These are phyloP conservation scores for Stygiomarasmius scandens DNA, from an alignment of 1,284 basidiomycete genomes.

Conservation along the genomic window DNA sequence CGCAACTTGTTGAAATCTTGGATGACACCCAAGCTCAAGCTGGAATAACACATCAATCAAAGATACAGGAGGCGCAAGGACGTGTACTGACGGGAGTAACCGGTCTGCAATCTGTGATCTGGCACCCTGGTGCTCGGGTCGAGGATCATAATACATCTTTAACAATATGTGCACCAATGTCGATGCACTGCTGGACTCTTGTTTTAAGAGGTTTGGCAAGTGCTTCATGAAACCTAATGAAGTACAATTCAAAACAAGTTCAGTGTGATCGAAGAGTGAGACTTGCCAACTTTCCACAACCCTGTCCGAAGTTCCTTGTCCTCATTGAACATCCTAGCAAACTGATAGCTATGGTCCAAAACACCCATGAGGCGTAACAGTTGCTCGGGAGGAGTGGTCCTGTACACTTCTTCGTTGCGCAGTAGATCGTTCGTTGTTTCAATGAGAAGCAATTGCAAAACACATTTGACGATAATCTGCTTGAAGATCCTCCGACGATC, in stretches of 20 bases:
- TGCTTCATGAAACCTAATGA: constrained; percentile 97
- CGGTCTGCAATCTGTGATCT: constrained; percentile 86
- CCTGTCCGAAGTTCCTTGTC: constrained; percentile 97
- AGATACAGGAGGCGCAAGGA: constrained; percentile 6
- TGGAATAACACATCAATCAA: constrained; percentile 31
- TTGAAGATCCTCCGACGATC: constrained; percentile 93
- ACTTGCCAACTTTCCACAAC: constrained; percentile 98
- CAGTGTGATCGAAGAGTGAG: background rate
- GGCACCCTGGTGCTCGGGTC: constrained; percentile 81
- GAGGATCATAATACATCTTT: constrained; percentile 93
- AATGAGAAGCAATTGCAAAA: constrained; percentile 94
- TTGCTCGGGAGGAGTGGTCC: constrained; percentile 92
- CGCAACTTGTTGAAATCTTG: constrained; percentile 91
- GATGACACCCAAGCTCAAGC: constrained; percentile 89
- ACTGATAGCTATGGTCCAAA: constrained; percentile 96
- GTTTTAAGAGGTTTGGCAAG: constrained; percentile 95
- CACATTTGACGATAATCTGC: constrained; percentile 99
- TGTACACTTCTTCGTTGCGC: constrained; percentile 91
- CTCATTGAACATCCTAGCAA: constrained; percentile 96
- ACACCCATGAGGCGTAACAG: constrained; percentile 92
- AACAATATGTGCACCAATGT: constrained; percentile 93
- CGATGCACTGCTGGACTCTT: constrained; percentile 96
- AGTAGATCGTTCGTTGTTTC: constrained; percentile 97
- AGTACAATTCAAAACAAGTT: background rate
- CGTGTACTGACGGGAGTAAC: constrained; percentile 79